Evolutionary conservation across 2,329 filamentous ascomycete species (phyloP), one percentile per base, ranked within the genome.

Genomic region (Xylaria sp.): DNA sequence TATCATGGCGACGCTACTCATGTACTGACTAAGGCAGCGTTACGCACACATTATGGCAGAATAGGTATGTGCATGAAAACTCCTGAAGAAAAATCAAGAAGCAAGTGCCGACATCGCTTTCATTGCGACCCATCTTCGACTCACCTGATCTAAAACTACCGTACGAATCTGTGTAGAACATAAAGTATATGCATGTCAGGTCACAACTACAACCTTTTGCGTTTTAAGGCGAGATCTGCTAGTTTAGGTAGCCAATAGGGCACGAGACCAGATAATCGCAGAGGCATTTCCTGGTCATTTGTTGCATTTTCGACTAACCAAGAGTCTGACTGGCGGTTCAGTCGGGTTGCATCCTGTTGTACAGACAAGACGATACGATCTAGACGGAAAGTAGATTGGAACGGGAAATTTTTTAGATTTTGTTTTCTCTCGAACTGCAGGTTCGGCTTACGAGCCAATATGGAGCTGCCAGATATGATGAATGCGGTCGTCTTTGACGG

Each of bases 401-500:
- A 70, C 61, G 48, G 56, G 41, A 55, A 63, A 44, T 5, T 44
- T 46, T 8, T 20, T 6, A n/a, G 5, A 1, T 7, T 15, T 28
- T n/a, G n/a, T 15, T 41, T 41, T 13, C 4, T 15, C 37, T 23
- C 28, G 52, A 50, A 65, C 46, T 59, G 44, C 50, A 65, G 50
- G 60, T 57, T 46, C 41, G 46, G 63, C 58, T 59, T 54, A 63
- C 23, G 50, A 61, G 28, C 58, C 54, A 71, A 62, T 48, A 71
- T 72, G 71, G 65, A 68, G 46, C 63, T 72, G 39, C 77, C 80
- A 34, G 75, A 77, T 44, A 92, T 88, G 0, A 97, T 98, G 94
- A 92, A 92, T 80, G 94, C 94, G 37, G 93, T 98, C 37, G 88
- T 97, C 64, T 97, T 97, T 82, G 91, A 95, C 71, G 93, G 91